Percentiles rank a stretch among this genome's conserved stretches.
Evolutionary conservation across 208 protist species (phyloP).

Genomic region (Leishmania major): DNA sequence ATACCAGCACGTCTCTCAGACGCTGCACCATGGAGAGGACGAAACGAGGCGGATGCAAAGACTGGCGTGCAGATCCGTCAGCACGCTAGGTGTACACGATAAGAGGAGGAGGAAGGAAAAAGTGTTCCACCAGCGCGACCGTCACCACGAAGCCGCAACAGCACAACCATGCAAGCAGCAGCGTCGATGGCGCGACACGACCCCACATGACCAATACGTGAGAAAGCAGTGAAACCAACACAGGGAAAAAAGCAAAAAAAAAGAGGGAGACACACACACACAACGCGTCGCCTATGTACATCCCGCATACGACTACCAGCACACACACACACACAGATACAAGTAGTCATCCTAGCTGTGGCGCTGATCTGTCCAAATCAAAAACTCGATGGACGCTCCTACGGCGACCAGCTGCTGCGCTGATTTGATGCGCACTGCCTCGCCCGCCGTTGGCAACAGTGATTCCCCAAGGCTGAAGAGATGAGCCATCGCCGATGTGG

Average conservation of each 20-base stretch:
- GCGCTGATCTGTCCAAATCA: not conserved
- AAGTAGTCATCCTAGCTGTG: not conserved
- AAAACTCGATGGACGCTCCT: conserved; percentile 13
- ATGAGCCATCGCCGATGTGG: not conserved
- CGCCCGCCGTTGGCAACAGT: not conserved
- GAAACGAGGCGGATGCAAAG: not conserved
- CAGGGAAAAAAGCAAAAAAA: not conserved
- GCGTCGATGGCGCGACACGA: not conserved
- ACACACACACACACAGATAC: not conserved
- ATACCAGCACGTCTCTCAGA: not conserved
- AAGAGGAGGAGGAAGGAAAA: not conserved
- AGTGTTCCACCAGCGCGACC: not conserved
- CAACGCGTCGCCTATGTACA: not conserved
- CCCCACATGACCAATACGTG: not conserved
- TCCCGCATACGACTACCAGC: not conserved
- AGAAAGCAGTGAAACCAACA: not conserved
- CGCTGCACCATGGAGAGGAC: not conserved
- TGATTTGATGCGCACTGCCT: not conserved
- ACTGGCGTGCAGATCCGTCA: not conserved
- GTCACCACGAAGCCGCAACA: not conserved
- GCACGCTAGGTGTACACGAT: no score
- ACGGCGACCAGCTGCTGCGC: not conserved
- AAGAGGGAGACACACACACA: not conserved
- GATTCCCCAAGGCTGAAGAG: not conserved
- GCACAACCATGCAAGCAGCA: not conserved